Evolutionary conservation across 805 yeast genomes (phyloP), one percentile per base, ranked within the genome.

Genomic region (Ogataea haglerorum): DNA sequence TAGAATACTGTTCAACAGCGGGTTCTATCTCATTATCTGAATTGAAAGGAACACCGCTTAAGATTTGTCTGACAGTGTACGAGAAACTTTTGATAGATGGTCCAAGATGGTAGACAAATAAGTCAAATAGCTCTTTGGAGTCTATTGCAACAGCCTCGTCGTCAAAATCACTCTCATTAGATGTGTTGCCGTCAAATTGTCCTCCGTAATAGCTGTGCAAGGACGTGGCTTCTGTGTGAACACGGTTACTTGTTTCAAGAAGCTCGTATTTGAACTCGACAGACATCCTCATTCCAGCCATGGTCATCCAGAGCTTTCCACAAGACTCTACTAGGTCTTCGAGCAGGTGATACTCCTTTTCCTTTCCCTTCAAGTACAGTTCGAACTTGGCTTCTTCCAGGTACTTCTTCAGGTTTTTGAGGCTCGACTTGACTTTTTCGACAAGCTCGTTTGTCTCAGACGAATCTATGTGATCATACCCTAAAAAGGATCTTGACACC

Each of bases 41-140:
- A 36, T 72, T 75, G 51, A 80, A 82, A 2, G 86, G 83, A 2
- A 80, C 63, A 10, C 77, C 80, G 15, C 68, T 66, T 41, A 85
- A 57, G 6, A 85, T 80, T 22, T 77, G 79, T 41, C 76, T 70
- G 37, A 85, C 67, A 0, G 89, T 83, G 51, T 72, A 73, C 2
- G 78, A 72, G 49, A 80, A 78, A 2, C 87, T 78, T 53, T 76
- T 77, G 57, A 82, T 69, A 0, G 90, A 80, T 0, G 95, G 93
- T 0, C 89, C 87, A 32, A 85, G 63, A 51, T 82, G 71, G 47
- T 72, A 73, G 2, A 82, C 80, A 56, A 85, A 85, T 25, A 81
- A 54, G 40, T 80, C 80, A 56, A 84, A 83, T 14, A 85, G 63
- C 52, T 80, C 78, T 28, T 51, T 55, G 28, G 63, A 56, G 30